These are phyloP conservation scores for Trichomonascaceae sp. DNA, from an alignment of 1,139 yeast species.

Conservation along the genomic window DNA sequence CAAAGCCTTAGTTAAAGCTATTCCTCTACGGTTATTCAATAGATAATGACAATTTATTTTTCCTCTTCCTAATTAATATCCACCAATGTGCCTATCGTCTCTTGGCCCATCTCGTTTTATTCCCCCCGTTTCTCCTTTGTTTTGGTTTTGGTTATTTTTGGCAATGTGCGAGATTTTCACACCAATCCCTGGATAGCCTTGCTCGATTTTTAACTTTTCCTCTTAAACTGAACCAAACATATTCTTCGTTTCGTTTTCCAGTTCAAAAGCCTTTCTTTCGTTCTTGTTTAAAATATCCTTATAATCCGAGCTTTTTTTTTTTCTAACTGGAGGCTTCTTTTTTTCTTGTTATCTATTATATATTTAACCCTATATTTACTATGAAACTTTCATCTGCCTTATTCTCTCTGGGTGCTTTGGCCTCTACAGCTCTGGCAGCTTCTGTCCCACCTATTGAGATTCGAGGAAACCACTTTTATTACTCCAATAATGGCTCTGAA, in stretches of 20 bases:
- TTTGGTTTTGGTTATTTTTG: neutral
- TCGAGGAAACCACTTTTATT: slow-evolving; percentile 57
- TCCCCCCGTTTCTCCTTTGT: neutral
- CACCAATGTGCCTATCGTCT: no score
- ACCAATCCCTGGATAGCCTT: neutral
- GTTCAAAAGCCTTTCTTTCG: neutral
- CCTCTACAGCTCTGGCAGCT: slow-evolving; percentile 20
- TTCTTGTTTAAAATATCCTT: neutral
- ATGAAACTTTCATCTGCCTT: slow-evolving; percentile 16
- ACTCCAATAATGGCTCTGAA: slow-evolving; percentile 73
- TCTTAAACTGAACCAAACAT: neutral
- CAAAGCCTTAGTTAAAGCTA: no score
- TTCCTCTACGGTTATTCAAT: no score
- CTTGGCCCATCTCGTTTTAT: no score
- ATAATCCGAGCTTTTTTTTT: neutral
- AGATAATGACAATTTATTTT: no score
- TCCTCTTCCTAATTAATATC: neutral
- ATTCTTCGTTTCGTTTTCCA: neutral
- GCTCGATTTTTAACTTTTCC: neutral
- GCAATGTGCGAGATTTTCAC: neutral
- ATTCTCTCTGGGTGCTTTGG: slow-evolving; percentile 14
- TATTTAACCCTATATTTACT: neutral
- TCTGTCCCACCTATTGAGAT: slow-evolving; percentile 32
- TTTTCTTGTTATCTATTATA: neutral
- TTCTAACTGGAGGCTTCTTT: neutral